These are phyloP conservation scores for Fraxinus sp. DNA, from an alignment of 305 asterid genomes.

Conservation along the genomic window DNA sequence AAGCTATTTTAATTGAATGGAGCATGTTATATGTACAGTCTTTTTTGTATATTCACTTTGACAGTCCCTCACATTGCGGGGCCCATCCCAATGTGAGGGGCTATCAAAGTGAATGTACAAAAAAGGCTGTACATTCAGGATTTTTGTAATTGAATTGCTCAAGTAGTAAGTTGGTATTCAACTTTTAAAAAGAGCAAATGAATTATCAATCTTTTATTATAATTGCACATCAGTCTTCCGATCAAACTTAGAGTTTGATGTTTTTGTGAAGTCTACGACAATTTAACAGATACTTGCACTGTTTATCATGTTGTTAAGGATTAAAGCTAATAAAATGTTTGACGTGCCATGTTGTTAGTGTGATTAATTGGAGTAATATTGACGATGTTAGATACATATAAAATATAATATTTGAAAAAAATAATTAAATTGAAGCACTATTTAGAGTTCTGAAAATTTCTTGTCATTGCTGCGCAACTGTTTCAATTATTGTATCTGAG, in stretches of 20 bases:
- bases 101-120: no score
- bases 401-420: no score
- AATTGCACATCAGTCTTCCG: not conserved
- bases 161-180: not conserved
- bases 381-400: not conserved
- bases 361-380: conserved; percentile 24
- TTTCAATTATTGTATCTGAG: not conserved
- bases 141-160: not conserved
- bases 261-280: not conserved
- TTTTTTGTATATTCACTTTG: no score
- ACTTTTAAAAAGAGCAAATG: not conserved
- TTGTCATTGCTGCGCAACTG: not conserved
- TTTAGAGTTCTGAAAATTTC: not conserved
- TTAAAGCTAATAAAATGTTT: not conserved
- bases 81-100: no score
- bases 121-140: no score
- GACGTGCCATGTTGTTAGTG: conserved; percentile 37
- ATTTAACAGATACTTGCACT: not conserved
- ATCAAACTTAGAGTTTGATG: not conserved
- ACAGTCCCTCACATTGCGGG: no score
- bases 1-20: not conserved
- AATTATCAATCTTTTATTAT: not conserved
- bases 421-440: not conserved
- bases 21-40: no score
- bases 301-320: not conserved